Evolutionary conservation across 2,329 filamentous ascomycete genomes (phyloP), one percentile per base, ranked within the genome.

Genomic region (Talaromyces verruculosus): DNA sequence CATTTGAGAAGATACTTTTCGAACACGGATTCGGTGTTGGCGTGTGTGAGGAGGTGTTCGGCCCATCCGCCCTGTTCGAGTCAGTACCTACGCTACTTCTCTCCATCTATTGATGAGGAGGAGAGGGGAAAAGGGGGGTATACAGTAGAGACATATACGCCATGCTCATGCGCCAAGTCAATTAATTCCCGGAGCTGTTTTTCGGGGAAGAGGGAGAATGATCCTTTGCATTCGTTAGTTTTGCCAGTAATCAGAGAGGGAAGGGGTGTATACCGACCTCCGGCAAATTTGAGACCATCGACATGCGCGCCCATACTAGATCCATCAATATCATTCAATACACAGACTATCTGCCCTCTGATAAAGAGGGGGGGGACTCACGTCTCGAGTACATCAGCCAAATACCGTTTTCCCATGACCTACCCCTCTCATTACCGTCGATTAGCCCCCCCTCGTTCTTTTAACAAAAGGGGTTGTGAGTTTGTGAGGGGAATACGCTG

Each of bases 281-380:
- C 83, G 0, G 83, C 82, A 69, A 86, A 86, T 67, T 86, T 85
- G 57, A 87, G 76, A 0, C 84, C 84, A 69, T 86, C 84, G 4
- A 86, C 79, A 72, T 86, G 82, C 25, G 81, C 74, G 0, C 83
- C 83, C 83, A 85, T 84, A 2, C 80, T 83, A 67, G 15, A 55
- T 43, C 17, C 17, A 30, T 45, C 39, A 10, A 11, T 55, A 33
- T 53, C 25, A 37, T 1, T 51, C 47, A 51, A 35, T 11, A 17
- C 33, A 33, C 30, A 33, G 8, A 33, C 7, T 33, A 8, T 33
- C 30, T 10, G 30, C 30, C 28, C 8, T 7, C 30, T 33, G 30
- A 33, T 33, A 33, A 33, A n/a, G n/a, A n/a, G n/a, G n/a, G 7
- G 7, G 30, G 19, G 8, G 1, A 53, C 41, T 75, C 71, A 82